Percentiles rank a stretch among this genome's conserved stretches.
Conservation (phyloP, 192 early-diverging fungal genomes). For the Spizellomyces punctatus region DNA sequence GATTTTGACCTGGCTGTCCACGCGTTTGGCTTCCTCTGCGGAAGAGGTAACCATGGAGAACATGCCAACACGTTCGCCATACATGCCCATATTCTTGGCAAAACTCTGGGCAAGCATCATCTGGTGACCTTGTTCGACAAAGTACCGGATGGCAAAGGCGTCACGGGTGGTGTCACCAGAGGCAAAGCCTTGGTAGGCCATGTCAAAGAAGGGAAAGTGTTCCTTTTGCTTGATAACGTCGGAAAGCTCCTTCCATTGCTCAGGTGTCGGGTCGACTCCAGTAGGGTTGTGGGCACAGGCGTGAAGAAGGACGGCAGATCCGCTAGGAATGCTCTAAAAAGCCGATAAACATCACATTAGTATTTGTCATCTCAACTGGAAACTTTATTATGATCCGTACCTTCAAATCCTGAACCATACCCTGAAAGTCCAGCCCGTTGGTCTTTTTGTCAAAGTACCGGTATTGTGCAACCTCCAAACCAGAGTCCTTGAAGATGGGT, state of each 20-base stretch:
- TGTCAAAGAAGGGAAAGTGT: constrained; percentile 97
- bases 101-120: constrained; percentile 92
- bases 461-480: constrained; percentile 85
- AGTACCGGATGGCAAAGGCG: constrained; percentile 92
- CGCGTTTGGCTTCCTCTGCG: constrained; percentile 73
- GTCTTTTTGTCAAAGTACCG: constrained; percentile 93
- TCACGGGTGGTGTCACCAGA: constrained; percentile 87
- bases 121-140: constrained; percentile 75
- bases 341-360: background rate
- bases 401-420: constrained; percentile 89
- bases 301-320: constrained; percentile 90
- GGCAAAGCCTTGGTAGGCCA: constrained; percentile 99
- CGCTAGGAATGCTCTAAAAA: constrained; percentile 72
- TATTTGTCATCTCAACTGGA: background rate
- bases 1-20: constrained; percentile 94
- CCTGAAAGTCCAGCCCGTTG: constrained; percentile 90
- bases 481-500: constrained; percentile 89
- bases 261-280: constrained; percentile 92
- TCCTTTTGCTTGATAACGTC: constrained; percentile 70
- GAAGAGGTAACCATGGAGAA: constrained; percentile 82
- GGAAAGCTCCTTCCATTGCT: constrained; percentile 91
- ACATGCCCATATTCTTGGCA: constrained; percentile 99
- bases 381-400: constrained; percentile 17
- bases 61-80: constrained; percentile 94
- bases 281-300: constrained; percentile 99